Percentiles rank a stretch among this genome's conserved stretches.
Conservation (phyloP, 2,329 filamentous ascomycete genomes). For the Diaporthe eres region DNA sequence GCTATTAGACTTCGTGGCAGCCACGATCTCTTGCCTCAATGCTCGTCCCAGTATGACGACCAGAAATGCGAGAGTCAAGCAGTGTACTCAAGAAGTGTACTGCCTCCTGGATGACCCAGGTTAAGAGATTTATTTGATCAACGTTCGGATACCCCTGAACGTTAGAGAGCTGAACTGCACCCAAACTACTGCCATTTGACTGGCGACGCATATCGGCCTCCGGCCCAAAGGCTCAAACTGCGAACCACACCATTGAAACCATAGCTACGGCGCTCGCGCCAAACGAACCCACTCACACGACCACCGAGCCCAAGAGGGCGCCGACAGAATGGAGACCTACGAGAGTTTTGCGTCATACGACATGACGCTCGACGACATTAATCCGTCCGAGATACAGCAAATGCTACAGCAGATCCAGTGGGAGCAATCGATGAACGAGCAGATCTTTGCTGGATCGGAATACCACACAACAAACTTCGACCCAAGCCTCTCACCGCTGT, state of each 20-base stretch:
- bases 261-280: not conserved
- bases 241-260: not conserved
- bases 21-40: not conserved
- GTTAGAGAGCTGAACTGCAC: not conserved
- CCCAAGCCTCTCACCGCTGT: not conserved
- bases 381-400: conserved; percentile 9
- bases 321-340: conserved; percentile 19
- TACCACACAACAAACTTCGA: not conserved
- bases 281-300: not conserved
- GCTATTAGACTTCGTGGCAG: not conserved
- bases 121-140: conserved; percentile 23
- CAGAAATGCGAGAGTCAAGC: not conserved
- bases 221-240: not conserved
- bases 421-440: not conserved
- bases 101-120: conserved; percentile 38
- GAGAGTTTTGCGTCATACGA: not conserved
- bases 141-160: not conserved
- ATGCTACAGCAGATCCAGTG: conserved; percentile 3
- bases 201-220: too few species aligned
- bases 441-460: not conserved
- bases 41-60: too few species aligned
- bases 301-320: not conserved
- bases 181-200: not conserved
- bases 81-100: not conserved
- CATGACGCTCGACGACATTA: conserved; percentile 10